Conservation (phyloP, 495 filamentous ascomycete species). For the Aspergillus sclerotiicarbonarius region DNA sequence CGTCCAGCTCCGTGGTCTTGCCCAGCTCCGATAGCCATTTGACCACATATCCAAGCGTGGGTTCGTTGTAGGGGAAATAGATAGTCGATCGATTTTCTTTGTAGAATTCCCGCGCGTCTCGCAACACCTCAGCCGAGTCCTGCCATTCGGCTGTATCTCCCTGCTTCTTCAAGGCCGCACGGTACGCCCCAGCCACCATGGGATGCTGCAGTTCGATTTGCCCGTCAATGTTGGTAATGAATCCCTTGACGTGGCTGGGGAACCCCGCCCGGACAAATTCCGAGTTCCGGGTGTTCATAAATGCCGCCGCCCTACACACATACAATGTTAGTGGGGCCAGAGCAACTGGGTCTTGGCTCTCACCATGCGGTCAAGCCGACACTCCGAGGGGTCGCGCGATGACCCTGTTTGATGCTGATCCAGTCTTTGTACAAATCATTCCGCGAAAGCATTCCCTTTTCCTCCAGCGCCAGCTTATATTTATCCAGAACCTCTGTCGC, state of each 20-base stretch:
- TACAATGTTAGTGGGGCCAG: too few species aligned
- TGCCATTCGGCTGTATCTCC: not conserved
- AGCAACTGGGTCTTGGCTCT: too few species aligned
- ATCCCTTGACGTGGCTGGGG: constrained; percentile 6
- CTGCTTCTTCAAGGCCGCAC: not conserved
- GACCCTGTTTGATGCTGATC: constrained; percentile 23
- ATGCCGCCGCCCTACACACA: constrained; percentile 23
- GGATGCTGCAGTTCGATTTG: constrained; percentile 16
- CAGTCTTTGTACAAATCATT: constrained; percentile 24
- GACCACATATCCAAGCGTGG: constrained; percentile 28
- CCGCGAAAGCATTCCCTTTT: constrained; percentile 18
- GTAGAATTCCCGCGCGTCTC: constrained; percentile 11
- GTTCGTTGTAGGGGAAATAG: constrained; percentile 6
- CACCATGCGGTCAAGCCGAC: constrained; percentile 31
- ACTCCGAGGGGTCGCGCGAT: not conserved
- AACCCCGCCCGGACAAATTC: constrained; percentile 11
- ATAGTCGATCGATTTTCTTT: not conserved
- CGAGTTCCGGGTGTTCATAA: constrained; percentile 33
- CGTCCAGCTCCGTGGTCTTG: constrained; percentile 19
- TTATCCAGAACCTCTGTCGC: constrained; percentile 23
- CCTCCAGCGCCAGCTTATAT: constrained; percentile 27
- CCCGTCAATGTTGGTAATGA: constrained; percentile 18
- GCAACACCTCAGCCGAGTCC: constrained; percentile 4
- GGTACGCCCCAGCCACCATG: not conserved
- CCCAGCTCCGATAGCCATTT: constrained; percentile 33